Conservation (phyloP, 163 green algal genomes). For the Scenedesmus sp. region DNA sequence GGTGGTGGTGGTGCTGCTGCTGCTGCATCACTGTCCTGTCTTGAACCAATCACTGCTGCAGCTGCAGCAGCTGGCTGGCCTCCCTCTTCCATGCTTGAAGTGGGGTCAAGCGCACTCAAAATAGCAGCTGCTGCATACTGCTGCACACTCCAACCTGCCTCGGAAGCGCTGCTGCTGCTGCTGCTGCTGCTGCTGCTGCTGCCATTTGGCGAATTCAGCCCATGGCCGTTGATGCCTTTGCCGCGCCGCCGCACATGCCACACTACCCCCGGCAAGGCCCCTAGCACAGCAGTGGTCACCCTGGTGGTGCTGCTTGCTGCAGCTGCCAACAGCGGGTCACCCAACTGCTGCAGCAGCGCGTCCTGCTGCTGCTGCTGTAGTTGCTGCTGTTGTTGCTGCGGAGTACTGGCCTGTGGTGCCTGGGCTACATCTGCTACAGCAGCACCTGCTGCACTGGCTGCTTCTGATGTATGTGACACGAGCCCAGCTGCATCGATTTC, state of each 20-base stretch:
- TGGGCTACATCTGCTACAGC: background rate
- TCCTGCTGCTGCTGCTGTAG: conserved; percentile 25
- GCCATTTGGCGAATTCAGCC: background rate
- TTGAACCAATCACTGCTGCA: background rate
- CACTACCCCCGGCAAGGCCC: background rate
- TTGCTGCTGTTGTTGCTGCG: conserved; percentile 11
- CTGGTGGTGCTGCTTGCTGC: conserved; percentile 2
- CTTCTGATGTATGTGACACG: background rate
- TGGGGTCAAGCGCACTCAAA: background rate
- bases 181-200: background rate
- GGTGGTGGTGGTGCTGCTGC: background rate
- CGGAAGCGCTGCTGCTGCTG: conserved; percentile 4
- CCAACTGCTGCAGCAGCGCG: background rate
- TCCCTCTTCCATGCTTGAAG: background rate
- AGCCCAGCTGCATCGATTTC: background rate
- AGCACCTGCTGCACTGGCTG: conserved; percentile 11
- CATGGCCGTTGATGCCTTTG: background rate
- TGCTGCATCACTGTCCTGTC: background rate
- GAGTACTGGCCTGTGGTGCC: background rate
- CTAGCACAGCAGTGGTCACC: background rate
- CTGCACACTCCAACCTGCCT: background rate
- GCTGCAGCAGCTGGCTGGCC: background rate
- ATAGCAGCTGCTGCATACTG: conserved; percentile 33
- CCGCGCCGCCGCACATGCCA: conserved; percentile 27
- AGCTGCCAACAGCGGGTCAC: background rate